A percentile compares a stretch with the other conserved stretches of the same genome.
Evolutionary conservation across 2,329 filamentous ascomycete species (phyloP).

Genomic region (Fusarium buharicum): DNA sequence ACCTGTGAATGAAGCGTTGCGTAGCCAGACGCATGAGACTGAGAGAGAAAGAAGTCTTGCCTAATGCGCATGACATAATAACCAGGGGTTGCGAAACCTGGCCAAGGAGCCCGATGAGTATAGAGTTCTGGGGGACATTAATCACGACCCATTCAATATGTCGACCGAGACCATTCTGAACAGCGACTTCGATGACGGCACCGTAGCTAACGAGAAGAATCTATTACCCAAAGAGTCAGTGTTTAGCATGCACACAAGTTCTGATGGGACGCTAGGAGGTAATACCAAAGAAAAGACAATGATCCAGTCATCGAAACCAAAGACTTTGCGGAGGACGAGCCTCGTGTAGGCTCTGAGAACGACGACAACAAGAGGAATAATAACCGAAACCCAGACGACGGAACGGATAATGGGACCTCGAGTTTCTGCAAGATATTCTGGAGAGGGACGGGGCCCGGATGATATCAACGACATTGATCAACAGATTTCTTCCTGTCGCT

Average conservation of each 20-base stretch:
- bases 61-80: constrained; percentile 30
- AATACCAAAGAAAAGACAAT: constrained; percentile 26
- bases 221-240: constrained; percentile 6
- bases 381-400: constrained; percentile 29
- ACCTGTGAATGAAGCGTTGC: constrained; percentile 19
- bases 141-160: constrained; percentile 24
- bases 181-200: constrained; percentile 24
- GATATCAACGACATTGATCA: constrained; percentile 11
- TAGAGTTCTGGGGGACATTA: constrained; percentile 14
- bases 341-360: constrained; percentile 19
- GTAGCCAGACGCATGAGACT: constrained; percentile 32
- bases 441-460: constrained; percentile 5
- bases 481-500: too few species aligned
- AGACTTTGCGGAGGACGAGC: constrained; percentile 29
- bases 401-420: constrained; percentile 20
- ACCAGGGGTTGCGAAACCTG: constrained; percentile 32
- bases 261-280: accelerated
- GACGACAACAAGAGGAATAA: constrained; percentile 20
- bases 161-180: constrained; percentile 28
- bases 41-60: constrained; percentile 33
- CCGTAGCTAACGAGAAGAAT: constrained; percentile 26
- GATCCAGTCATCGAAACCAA: constrained; percentile 33
- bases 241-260: accelerated
- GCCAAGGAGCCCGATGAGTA: constrained; percentile 18
- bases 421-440: constrained; percentile 25